Evolutionary conservation across 2,329 filamentous ascomycete species (phyloP), one percentile per base, ranked within the genome.

Genomic region (Fusarium hainanense): DNA sequence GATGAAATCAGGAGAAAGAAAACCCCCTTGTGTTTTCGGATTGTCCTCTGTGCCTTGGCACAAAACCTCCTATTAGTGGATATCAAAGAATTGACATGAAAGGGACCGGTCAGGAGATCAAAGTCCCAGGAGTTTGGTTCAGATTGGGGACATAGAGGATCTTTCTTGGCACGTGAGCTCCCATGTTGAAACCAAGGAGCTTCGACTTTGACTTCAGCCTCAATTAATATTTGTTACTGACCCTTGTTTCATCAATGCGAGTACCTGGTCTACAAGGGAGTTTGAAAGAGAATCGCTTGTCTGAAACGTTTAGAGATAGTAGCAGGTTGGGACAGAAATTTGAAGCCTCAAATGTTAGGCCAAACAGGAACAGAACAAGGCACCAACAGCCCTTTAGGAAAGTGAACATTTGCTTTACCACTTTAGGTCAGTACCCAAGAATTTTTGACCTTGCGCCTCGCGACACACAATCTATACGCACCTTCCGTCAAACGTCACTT

Each of bases 401-500:
- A 63, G 58, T 63, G 57, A 27, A 43, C 43, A 43, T 43, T 54
- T 52, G 43, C 46, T 56, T 56, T 41, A 63, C 34, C 34, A 51
- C 52, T 64, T 74, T 75, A 72, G 71, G 69, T 72, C 69, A 74
- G 57, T 69, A 67, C 72, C 69, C 62, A 69, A 71, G 51, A 71
- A 71, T 66, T 75, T 74, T 74, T 70, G 66, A 58, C 66, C 68
- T 66, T 47, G 62, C 68, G 64, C 66, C 65, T 70, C 67, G 66
- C 63, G 66, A 66, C 61, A 70, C 69, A 66, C 63, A 65, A 55
- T 51, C 63, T 60, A 56, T 72, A 40, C 70, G 66, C 65, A 69
- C 58, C 66, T 71, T 69, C 72, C 58, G 50, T 63, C 58, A 65
- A 69, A 57, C 64, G 52, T 57, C 63, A 59, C 61, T 63, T 63